Conservation (phyloP, 805 yeast genomes). For the Lachancea mirantina region DNA sequence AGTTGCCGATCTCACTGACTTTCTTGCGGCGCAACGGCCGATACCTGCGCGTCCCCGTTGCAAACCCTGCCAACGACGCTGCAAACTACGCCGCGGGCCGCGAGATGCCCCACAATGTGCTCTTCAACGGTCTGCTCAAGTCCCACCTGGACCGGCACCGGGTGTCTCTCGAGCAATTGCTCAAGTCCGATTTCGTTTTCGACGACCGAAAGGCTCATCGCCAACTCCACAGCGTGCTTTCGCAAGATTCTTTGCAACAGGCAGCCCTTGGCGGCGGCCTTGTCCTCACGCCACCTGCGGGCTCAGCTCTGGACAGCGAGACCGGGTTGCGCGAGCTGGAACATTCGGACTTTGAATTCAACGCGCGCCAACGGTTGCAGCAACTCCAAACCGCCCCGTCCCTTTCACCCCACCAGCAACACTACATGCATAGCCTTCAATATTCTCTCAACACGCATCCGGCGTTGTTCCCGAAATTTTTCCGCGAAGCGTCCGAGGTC, state of each 20-base stretch:
- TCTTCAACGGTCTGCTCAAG: conserved; percentile 10
- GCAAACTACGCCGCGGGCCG: background rate
- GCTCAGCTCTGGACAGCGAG: conserved; percentile 3
- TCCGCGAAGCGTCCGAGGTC: conserved; percentile 23
- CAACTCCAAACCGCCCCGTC: conserved; percentile 23
- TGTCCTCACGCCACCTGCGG: background rate
- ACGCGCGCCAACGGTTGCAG: conserved; percentile 17
- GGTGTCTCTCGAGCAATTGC: conserved; percentile 2
- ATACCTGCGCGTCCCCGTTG: conserved; percentile 4
- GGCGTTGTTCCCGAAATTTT: conserved; percentile 36
- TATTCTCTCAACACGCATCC: conserved; percentile 27
- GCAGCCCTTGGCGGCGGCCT: background rate
- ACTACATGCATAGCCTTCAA: conserved; percentile 32
- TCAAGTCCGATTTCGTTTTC: conserved; percentile 4
- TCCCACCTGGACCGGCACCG: conserved; percentile 6
- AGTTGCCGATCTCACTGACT: conserved; percentile 8
- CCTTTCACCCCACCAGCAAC: conserved; percentile 18
- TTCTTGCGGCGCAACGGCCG: conserved; percentile 7
- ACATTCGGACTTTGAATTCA: conserved; percentile 23
- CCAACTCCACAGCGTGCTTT: no score
- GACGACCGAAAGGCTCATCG: no score
- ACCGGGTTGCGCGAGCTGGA: no score
- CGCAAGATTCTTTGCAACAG: no score
- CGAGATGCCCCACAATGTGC: conserved; percentile 6
- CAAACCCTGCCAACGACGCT: background rate